Evolutionary conservation across 345 rosid species (phyloP).

Genomic region (Lumnitzera racemosa): DNA sequence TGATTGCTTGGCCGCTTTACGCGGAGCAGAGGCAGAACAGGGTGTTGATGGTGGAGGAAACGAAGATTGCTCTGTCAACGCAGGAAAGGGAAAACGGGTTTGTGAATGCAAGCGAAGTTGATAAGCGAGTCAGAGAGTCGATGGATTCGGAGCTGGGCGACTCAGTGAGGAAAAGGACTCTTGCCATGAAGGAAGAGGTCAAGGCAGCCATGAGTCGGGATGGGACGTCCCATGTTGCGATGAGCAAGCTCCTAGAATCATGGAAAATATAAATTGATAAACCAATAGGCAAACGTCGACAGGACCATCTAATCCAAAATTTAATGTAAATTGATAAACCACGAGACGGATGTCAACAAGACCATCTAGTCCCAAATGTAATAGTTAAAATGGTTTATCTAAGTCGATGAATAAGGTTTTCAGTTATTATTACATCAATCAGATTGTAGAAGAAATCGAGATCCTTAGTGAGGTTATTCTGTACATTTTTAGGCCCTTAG

Average conservation of each 20-base stretch:
- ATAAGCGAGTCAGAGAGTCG: constrained; percentile 40
- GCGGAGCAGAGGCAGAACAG: constrained; percentile 40
- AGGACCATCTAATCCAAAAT: no score
- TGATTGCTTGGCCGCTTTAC: constrained; percentile 48
- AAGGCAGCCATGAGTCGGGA: constrained; percentile 21
- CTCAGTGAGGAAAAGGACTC: constrained; percentile 14
- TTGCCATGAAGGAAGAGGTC: constrained; percentile 33
- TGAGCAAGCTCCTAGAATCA: constrained; percentile 17
- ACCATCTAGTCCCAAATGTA: no score
- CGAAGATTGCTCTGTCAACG: constrained; percentile 42
- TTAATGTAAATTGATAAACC: no score
- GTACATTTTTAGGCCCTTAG: no score
- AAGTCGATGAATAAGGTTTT: no score
- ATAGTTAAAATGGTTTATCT: no score
- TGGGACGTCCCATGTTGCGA: constrained; percentile 31
- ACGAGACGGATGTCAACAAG: no score
- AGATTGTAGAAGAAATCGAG: no score
- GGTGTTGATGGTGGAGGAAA: constrained; percentile 41
- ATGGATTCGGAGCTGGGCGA: constrained; percentile 33
- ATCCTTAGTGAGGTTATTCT: no score
- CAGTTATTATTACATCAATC: no score
- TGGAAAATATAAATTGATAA: neutral
- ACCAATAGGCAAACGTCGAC: no score
- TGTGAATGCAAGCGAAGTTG: constrained; percentile 39
- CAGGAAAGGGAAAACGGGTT: constrained; percentile 29